Evolutionary conservation across 805 yeast species (phyloP).

Genomic region (Cyberlindnera mycetangii): DNA sequence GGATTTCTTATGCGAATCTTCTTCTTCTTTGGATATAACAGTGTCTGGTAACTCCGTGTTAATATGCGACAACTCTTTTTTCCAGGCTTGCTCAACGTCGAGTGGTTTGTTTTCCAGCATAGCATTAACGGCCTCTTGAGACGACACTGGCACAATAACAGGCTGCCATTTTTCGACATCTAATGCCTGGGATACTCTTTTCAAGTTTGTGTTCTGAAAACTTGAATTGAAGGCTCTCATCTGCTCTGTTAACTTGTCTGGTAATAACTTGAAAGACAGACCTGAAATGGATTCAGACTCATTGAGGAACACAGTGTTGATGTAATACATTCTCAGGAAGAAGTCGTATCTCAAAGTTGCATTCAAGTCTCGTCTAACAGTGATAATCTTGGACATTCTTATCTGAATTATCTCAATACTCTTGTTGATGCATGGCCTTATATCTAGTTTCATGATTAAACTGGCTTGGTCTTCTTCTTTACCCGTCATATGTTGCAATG

Average conservation of each 20-base stretch:
- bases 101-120: conserved; percentile 45
- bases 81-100: conserved; percentile 49
- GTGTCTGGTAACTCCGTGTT: conserved; percentile 12
- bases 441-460: conserved; percentile 58
- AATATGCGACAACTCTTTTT: conserved; percentile 28
- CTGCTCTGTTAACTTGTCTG: conserved; percentile 66
- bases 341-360: conserved; percentile 53
- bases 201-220: conserved; percentile 50
- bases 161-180: conserved; percentile 84
- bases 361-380: conserved; percentile 72
- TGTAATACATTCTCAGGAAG: conserved; percentile 64
- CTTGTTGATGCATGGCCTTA: conserved; percentile 59
- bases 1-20: conserved; percentile 35
- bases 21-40: conserved; percentile 12
- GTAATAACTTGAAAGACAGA: conserved; percentile 49
- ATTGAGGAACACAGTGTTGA: conserved; percentile 65
- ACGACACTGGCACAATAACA: conserved; percentile 44
- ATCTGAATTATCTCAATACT: conserved; percentile 71
- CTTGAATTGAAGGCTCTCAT: conserved; percentile 54
- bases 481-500: conserved; percentile 43
- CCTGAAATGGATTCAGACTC: conserved; percentile 87
- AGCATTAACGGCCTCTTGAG: conserved; percentile 50
- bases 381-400: conserved; percentile 72
- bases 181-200: conserved; percentile 43
- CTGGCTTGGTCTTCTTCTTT: conserved; percentile 29